phyloP scores from a whole-genome alignment of 257 asterid genomes.

The Petrea volubilis region DNA sequence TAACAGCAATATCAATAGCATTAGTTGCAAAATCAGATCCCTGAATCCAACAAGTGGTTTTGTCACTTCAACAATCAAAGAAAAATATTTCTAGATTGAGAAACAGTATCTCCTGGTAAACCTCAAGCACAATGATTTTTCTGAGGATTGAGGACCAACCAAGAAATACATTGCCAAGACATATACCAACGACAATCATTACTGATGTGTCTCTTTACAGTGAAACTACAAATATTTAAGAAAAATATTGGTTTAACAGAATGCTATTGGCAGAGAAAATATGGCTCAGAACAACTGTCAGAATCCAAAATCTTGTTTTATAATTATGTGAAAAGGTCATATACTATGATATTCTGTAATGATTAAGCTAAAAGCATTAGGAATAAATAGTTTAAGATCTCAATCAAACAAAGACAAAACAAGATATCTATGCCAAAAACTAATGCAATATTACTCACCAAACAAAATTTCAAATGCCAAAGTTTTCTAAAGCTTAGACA shows the following conservation, averaged over 20 bases:
- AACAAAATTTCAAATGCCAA: conserved; percentile 7
- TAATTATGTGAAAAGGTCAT: background rate
- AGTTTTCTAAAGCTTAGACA: conserved; percentile 15
- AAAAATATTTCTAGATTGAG: background rate
- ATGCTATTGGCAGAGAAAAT: no score
- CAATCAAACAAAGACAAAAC: background rate
- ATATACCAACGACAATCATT: background rate
- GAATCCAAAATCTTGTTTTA: background rate
- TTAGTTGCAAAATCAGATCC: conserved; percentile 65
- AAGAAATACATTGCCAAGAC: background rate
- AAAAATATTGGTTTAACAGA: no score
- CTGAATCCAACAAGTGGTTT: conserved; percentile 41
- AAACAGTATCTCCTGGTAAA: background rate
- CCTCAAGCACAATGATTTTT: background rate
- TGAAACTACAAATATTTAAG: no score
- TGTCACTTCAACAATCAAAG: conserved; percentile 12
- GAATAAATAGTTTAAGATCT: background rate
- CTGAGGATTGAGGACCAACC: conserved; percentile 8
- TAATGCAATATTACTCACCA: background rate
- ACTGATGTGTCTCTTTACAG: background rate
- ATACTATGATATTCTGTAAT: background rate
- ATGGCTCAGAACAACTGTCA: background rate
- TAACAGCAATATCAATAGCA: conserved; percentile 69
- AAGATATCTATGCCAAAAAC: background rate
- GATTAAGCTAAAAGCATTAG: background rate